Base-by-base conservation (phyloP, 805 yeast species). In the Yamadazyma akitaensis region DNA sequence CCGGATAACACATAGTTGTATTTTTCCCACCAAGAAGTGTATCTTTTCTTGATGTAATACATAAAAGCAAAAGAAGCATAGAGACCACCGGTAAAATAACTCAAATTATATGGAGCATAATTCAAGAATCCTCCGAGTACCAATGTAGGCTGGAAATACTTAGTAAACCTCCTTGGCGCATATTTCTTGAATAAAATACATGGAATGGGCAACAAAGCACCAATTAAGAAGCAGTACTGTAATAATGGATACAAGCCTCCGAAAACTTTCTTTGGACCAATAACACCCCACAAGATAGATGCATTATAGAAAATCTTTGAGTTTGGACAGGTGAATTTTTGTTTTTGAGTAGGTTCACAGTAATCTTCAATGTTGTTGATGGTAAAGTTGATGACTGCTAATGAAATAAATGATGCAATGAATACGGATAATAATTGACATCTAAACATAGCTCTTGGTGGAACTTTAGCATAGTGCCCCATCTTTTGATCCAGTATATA, bases 271-370 rank as follows among this genome's bases (percentile, higher is more conserved):
- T 61, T 61, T 10, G 72, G 72, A 0, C 88, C 88, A 53, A 84
- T 73, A 58, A 63, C 74, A 44, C 87, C 88, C 88, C 88, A 84
- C 41, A 80, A 61, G 18, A 83, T 71, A 0, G 85, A 75, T 2
- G 87, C 79, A 32, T 75, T 69, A 63, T 67, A 81, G 58, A 76
- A 79, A 1, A 57, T 54, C 13, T 47, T 56, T 7, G 65, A 53
- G 24, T 46, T 43, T 28, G 68, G 66, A 49, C 68, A 64, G 9
- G 75, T 70, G 58, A 80, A 80, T 41, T 67, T 68, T 43, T 73
- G 68, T 4, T 55, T 49, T 51, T 79, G 82, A 21, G 57, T 44
- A 10, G 66, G 47, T 1, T 59, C 51, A 60, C 88, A 83, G 44
- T 58, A 60, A 40, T 53, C 63, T 11, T 55, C 37, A 51, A 52